phyloP scores from a whole-genome alignment of 2,329 filamentous ascomycete genomes.

The Plenodomus biglobosus region DNA sequence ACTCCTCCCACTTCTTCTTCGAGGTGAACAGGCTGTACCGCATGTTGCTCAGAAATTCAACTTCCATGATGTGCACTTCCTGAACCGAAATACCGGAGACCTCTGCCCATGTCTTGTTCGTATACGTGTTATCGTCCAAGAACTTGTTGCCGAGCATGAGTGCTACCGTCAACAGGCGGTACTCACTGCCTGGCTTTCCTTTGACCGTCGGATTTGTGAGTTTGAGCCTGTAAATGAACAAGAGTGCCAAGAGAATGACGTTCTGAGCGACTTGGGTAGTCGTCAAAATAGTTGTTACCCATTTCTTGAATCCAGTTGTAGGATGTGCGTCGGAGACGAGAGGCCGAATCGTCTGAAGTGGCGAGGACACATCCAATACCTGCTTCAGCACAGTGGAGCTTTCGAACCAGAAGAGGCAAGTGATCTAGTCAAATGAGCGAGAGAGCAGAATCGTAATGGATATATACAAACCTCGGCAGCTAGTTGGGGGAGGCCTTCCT shows the following conservation, averaged over 20 bases:
- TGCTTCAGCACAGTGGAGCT: slow-evolving; percentile 74
- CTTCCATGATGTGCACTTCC: slow-evolving; percentile 98
- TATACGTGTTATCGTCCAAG: slow-evolving; percentile 97
- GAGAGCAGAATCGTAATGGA: slow-evolving; percentile 7
- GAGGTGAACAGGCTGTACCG: slow-evolving; percentile 89
- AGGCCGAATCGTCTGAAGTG: slow-evolving; percentile 50
- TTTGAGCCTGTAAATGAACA: slow-evolving; percentile 94
- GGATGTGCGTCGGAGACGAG: slow-evolving; percentile 74
- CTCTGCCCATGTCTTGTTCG: slow-evolving; percentile 99
- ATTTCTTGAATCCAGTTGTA: slow-evolving; percentile 81
- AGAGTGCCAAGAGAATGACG: slow-evolving; percentile 82
- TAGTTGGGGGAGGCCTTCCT: slow-evolving; percentile 45
- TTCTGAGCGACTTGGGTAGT: slow-evolving; percentile 97
- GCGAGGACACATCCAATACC: slow-evolving; percentile 63
- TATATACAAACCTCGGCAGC: slow-evolving; percentile 40
- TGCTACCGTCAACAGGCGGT: slow-evolving; percentile 86
- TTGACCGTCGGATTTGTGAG: slow-evolving; percentile 85
- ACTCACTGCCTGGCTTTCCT: slow-evolving; percentile 91
- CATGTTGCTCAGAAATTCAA: slow-evolving; percentile 99
- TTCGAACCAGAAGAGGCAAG: slow-evolving; percentile 98
- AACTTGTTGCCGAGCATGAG: slow-evolving; percentile 99
- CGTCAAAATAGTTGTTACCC: slow-evolving; percentile 85
- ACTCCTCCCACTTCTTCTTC: slow-evolving; percentile 80
- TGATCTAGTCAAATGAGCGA: slow-evolving; percentile 63
- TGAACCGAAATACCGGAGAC: slow-evolving; percentile 91